Evolutionary conservation across 345 rosid species (phyloP).

Genomic region (Rhodomyrtus tomentosa): DNA sequence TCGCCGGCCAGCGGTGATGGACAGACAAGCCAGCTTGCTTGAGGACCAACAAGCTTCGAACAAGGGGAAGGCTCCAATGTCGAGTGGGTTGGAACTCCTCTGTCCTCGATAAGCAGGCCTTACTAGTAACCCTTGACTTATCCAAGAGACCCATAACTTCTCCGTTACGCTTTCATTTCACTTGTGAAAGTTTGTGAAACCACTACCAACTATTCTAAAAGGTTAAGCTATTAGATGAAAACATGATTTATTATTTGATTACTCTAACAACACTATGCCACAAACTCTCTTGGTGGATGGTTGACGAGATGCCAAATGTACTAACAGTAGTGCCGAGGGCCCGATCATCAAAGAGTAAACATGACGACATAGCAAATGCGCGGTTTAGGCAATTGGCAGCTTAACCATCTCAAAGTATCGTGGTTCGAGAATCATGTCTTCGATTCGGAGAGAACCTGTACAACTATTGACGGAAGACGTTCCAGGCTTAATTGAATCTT

Average conservation of each 20-base stretch:
- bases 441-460: not conserved
- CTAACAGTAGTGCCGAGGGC: not conserved
- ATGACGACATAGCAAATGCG: not conserved
- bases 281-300: not conserved
- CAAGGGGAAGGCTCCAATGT: not conserved
- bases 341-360: not conserved
- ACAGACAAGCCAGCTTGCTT: not conserved
- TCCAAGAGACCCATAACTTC: not conserved
- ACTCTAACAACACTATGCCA: not conserved
- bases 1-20: not conserved
- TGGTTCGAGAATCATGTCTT: not conserved
- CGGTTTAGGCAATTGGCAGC: not conserved
- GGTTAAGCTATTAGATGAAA: too few relatives aligned
- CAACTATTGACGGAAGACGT: too few relatives aligned
- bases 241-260: too few relatives aligned
- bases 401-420: not conserved
- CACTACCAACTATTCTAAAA: too few relatives aligned
- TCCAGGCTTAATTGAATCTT: too few relatives aligned
- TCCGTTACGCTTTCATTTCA: not conserved
- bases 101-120: not conserved
- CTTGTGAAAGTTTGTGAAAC: too few relatives aligned
- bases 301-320: not conserved
- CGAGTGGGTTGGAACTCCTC: not conserved
- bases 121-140: not conserved
- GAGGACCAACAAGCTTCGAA: not conserved